Conservation (phyloP, 1,139 yeast genomes). For the Saccharomyces hybrid region DNA sequence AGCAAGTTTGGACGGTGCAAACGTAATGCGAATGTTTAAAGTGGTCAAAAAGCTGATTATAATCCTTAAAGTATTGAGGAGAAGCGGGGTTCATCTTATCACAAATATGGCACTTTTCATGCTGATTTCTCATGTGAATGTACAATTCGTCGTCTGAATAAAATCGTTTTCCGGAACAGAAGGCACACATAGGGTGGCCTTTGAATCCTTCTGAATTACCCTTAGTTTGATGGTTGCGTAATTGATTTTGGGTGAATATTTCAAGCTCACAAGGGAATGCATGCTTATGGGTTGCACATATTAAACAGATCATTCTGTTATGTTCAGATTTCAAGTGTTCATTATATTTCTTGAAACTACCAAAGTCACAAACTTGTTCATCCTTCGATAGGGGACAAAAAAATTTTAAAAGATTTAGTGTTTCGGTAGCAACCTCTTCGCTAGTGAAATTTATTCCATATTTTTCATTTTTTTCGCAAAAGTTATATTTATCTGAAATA, state of each 20-base stretch:
- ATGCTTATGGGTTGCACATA: conserved; percentile 69
- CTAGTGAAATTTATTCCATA: conserved; percentile 49
- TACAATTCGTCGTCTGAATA: conserved; percentile 86
- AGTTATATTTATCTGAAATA: conserved; percentile 33
- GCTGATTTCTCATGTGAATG: conserved; percentile 73
- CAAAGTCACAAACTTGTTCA: conserved; percentile 31
- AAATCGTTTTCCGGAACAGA: conserved; percentile 67
- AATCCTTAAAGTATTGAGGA: conserved; percentile 75
- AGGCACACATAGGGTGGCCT: conserved; percentile 88
- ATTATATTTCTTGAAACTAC: conserved; percentile 49
- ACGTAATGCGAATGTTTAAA: conserved; percentile 67
- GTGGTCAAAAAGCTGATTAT: conserved; percentile 66
- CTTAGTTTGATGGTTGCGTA: conserved; percentile 59
- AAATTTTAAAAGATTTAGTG: conserved; percentile 47
- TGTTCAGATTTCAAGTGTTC: conserved; percentile 63
- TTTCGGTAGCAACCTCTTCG: conserved; percentile 36
- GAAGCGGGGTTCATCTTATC: conserved; percentile 57
- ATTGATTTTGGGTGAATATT: conserved; percentile 52
- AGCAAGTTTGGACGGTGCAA: conserved; percentile 74
- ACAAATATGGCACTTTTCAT: conserved; percentile 87
- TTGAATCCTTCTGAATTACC: conserved; percentile 68
- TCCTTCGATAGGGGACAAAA: conserved; percentile 44
- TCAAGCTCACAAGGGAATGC: conserved; percentile 69
- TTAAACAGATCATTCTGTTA: conserved; percentile 56
- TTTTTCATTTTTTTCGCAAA: conserved; percentile 39